A percentile compares a stretch with the other conserved stretches of the same genome.
These are phyloP conservation scores for Calonectria montana DNA, from an alignment of 2,329 filamentous ascomycete genomes.

Conservation along the genomic window DNA sequence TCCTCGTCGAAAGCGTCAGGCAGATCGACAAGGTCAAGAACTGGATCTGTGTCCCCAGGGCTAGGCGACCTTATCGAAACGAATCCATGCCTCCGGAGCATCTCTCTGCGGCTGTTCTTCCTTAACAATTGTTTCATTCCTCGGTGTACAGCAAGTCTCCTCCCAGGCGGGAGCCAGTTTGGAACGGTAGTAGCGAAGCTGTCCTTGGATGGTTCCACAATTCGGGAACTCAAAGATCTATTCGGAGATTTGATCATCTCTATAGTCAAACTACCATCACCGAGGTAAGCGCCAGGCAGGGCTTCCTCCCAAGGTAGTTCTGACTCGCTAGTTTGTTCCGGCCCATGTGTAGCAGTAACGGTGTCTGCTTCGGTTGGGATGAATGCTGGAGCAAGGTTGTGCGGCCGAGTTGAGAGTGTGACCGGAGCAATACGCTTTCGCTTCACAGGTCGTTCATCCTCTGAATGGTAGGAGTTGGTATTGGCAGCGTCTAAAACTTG, in stretches of 20 bases:
- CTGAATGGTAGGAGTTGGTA: not conserved
- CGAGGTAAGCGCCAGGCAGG: slow-evolving; percentile 48
- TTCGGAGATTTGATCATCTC: slow-evolving; percentile 37
- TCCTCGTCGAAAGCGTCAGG: slow-evolving; percentile 59
- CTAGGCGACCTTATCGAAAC: slow-evolving; percentile 27
- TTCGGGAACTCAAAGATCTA: slow-evolving; percentile 35
- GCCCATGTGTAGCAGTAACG: slow-evolving; percentile 1
- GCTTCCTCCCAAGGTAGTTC: slow-evolving; percentile 38
- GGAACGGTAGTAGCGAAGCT: slow-evolving; percentile 43
- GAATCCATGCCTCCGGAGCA: slow-evolving; percentile 20
- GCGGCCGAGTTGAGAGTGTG: slow-evolving; percentile 36
- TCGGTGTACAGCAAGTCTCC: slow-evolving; percentile 55
- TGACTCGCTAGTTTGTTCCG: not conserved
- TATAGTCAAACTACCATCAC: slow-evolving; percentile 44
- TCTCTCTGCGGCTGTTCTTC: slow-evolving; percentile 38
- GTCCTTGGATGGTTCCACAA: slow-evolving; percentile 32
- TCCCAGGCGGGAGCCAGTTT: slow-evolving; percentile 53
- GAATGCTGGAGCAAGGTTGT: slow-evolving; percentile 29
- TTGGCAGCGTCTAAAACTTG: not conserved
- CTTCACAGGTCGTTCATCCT: slow-evolving; percentile 33
- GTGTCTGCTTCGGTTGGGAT: slow-evolving; percentile 41
- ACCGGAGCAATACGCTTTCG: slow-evolving; percentile 43
- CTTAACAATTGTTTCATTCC: slow-evolving; percentile 55
- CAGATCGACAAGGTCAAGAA: slow-evolving; percentile 55
- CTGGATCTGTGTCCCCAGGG: slow-evolving; percentile 46